Conservation (phyloP, 495 filamentous ascomycete species). For the Echria macrotheca region DNA sequence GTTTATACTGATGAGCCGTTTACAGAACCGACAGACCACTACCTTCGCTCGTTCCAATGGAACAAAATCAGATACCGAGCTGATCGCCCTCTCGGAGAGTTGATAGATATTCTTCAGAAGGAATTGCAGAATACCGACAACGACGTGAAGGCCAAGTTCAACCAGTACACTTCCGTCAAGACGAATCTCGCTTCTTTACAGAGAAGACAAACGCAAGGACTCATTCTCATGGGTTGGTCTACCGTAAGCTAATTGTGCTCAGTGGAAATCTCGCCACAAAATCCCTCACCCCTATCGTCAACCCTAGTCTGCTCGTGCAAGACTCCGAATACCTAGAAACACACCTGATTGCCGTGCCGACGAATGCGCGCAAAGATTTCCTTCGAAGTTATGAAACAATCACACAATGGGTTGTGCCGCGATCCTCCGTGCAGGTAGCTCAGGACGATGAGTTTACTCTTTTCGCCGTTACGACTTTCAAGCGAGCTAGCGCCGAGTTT, state of each 20-base stretch:
- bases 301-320: slow-evolving; percentile 70
- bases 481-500: slow-evolving; percentile 82
- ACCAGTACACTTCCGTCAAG: slow-evolving; percentile 87
- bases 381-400: slow-evolving; percentile 84
- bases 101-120: slow-evolving; percentile 83
- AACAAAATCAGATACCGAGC: slow-evolving; percentile 95
- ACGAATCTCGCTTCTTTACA: slow-evolving; percentile 71
- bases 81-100: slow-evolving; percentile 78
- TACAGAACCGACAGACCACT: slow-evolving; percentile 86
- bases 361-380: slow-evolving; percentile 74
- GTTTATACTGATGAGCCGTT: slow-evolving; percentile 1
- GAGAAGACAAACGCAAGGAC: slow-evolving; percentile 64
- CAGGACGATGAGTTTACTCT: slow-evolving; percentile 83
- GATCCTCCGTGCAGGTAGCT: slow-evolving; percentile 70
- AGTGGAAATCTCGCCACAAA: slow-evolving; percentile 93
- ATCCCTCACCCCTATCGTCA: slow-evolving; percentile 81
- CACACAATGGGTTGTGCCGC: slow-evolving; percentile 76
- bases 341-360: slow-evolving; percentile 83
- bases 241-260: neutral
- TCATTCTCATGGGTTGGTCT: neutral
- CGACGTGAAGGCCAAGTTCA: slow-evolving; percentile 88
- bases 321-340: slow-evolving; percentile 96
- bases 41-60: slow-evolving; percentile 84
- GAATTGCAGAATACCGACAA: slow-evolving; percentile 84
- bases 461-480: slow-evolving; percentile 86